Percentiles rank a stretch among this genome's conserved stretches.
These are phyloP conservation scores for Salicornia ramosissima DNA, from an alignment of 148 eudicot genomes.

Conservation along the genomic window DNA sequence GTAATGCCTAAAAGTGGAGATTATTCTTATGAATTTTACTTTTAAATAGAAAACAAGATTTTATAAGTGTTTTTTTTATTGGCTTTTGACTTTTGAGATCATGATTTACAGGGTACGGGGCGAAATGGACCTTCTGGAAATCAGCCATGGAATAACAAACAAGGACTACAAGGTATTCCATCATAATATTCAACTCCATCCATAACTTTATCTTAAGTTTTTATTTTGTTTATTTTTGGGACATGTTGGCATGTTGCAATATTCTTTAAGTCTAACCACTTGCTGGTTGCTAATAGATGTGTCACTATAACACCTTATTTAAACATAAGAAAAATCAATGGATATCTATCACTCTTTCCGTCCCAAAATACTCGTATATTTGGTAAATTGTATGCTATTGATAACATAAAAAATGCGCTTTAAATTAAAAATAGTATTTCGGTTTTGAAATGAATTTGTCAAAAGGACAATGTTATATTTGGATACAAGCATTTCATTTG, in stretches of 20 bases:
- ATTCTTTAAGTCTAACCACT: conserved; percentile 1
- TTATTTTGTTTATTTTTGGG: not conserved
- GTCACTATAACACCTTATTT: not conserved
- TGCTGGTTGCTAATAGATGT: not conserved
- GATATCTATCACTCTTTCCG: not conserved
- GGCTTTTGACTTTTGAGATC: not conserved
- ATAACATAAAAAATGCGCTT: too few species aligned
- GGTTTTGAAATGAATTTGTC: not conserved
- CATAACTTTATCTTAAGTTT: not conserved
- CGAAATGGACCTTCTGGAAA: conserved; percentile 26
- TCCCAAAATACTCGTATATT: not conserved
- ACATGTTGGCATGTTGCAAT: not conserved
- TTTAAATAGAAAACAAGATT: too few species aligned
- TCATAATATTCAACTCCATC: not conserved
- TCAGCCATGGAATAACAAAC: conserved; percentile 24
- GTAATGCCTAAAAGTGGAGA: too few species aligned
- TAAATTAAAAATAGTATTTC: too few species aligned
- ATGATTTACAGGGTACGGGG: conserved; percentile 15
- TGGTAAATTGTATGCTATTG: not conserved
- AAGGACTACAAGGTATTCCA: conserved; percentile 16
- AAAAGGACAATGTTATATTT: not conserved
- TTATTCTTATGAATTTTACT: too few species aligned
- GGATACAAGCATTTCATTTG: too few species aligned
- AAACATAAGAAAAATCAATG: not conserved
- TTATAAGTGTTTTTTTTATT: too few species aligned